These are phyloP conservation scores for Trichoderma asperelloides DNA, from an alignment of 495 filamentous ascomycete species.

Conservation along the genomic window DNA sequence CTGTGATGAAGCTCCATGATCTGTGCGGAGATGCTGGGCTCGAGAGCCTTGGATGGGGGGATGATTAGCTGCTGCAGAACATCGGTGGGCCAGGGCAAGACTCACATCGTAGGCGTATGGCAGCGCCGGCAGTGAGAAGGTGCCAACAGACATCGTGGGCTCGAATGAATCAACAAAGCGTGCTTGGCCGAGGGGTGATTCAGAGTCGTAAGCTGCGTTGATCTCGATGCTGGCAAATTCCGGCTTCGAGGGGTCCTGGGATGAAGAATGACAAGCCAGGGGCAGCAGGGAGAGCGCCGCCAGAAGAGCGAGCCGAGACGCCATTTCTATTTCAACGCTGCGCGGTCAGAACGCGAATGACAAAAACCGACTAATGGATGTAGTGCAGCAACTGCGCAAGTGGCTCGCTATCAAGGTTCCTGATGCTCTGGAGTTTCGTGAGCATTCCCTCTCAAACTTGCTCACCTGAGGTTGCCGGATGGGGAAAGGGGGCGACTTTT, in stretches of 20 bases:
- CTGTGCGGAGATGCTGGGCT: slow-evolving; percentile 81
- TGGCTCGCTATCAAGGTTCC: not conserved
- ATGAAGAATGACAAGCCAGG: not conserved
- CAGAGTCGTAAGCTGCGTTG: no score
- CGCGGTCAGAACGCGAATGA: not conserved
- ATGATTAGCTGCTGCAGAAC: not conserved
- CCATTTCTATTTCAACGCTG: not conserved
- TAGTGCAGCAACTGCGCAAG: not conserved
- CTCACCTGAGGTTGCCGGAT: slow-evolving; percentile 8
- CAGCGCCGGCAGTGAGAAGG: slow-evolving; percentile 31
- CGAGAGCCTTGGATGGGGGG: slow-evolving; percentile 48
- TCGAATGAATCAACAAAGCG: not conserved
- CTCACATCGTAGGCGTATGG: slow-evolving; percentile 41
- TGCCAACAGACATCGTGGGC: slow-evolving; percentile 21
- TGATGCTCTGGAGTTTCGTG: not conserved
- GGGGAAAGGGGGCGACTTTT: not conserved
- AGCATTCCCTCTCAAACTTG: slow-evolving; percentile 14
- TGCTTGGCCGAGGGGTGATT: not conserved
- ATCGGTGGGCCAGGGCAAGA: not conserved
- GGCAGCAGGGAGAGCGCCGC: slow-evolving; percentile 1
- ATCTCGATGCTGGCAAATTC: not conserved
- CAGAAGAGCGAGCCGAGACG: not conserved
- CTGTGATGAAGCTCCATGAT: slow-evolving; percentile 87
- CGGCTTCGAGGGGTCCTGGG: not conserved
- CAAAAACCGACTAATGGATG: no score